Percentiles rank a stretch among this genome's conserved stretches.
Conservation (phyloP, 441 rosid genomes). For the Sinapis alba region DNA sequence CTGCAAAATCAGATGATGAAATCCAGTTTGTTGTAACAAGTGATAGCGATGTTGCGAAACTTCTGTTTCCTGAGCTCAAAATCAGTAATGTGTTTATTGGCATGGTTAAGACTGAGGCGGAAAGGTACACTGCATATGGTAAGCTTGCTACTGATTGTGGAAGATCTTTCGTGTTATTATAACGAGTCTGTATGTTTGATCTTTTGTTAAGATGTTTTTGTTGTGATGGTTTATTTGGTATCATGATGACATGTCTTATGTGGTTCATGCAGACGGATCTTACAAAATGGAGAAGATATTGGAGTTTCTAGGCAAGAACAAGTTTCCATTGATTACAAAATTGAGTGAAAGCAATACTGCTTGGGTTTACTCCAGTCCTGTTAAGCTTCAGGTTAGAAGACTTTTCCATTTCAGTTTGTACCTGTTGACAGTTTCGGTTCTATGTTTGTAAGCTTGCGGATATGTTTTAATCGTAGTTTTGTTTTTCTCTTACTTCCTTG, state of each 20-base stretch:
- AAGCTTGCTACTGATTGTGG: neutral
- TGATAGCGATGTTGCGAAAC: conserved; percentile 52
- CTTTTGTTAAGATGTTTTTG: neutral
- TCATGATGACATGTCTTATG: conserved; percentile 14
- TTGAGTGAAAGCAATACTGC: conserved; percentile 68
- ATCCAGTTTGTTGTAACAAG: conserved; percentile 78
- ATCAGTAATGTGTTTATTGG: conserved; percentile 55
- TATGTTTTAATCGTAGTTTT: neutral
- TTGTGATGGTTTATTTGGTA: neutral
- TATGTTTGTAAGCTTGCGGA: too few species aligned
- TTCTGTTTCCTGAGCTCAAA: conserved; percentile 63
- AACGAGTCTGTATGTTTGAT: conserved; percentile 1
- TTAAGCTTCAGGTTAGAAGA: conserved; percentile 69
- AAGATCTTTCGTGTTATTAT: neutral
- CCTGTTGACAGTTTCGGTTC: neutral
- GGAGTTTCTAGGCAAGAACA: conserved; percentile 69
- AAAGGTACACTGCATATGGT: conserved; percentile 57
- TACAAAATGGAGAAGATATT: conserved; percentile 56
- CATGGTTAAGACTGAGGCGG: conserved; percentile 84
- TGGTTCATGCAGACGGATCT: conserved; percentile 58
- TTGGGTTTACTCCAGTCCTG: conserved; percentile 72
- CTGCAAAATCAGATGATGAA: conserved; percentile 66
- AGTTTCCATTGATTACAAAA: conserved; percentile 79
- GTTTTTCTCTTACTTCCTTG: conserved; percentile 7
- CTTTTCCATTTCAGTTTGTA: conserved; percentile 11